Evolutionary conservation across 768 basidiomycete species (phyloP), one percentile per base, ranked within the genome.

Genomic region (Boletales sp.): DNA sequence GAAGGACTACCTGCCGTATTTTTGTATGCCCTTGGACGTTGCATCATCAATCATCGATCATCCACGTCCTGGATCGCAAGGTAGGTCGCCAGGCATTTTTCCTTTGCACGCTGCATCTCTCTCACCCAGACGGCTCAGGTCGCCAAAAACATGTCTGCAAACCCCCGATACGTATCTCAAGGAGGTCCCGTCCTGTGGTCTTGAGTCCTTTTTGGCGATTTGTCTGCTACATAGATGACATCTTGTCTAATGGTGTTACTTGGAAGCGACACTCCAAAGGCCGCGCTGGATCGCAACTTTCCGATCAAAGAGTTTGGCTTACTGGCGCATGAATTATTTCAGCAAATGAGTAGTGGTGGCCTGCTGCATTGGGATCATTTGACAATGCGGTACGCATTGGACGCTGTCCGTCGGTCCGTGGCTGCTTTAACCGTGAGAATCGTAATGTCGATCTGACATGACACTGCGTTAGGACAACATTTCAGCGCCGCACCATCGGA

Each of bases 311-410:
- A 36, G 15, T 45, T 45, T 35, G 44, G 34, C 28, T 30, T 46
- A 15, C 30, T 50, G 44, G 38, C 44, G 4, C 43, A 25, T 25
- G 44, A 45, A 39, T 21, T 50, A 8, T 50, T 45, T 25, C 39
- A 45, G 32, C 32, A 50, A 31, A 45, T 45, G 49, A 36, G 49
- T 13, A 30, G 30, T 3, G 49, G 49, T 25, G 49, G 49, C 12
- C n/a, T 10, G 21, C 32, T 49, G 6, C 49, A 39, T 12, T 49
- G 36, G 49, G 42, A 44, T 14, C 31, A 38, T 33, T 25, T 37
- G 19, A 44, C 42, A 5, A 44, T 44, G 42, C 37, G 49, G 8
- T 49, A 44, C 33, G 18, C 49, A 4, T 39, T 44, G n/a, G 42
- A 44, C 10, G 42, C 42, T 34, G 32, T 34, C 30, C 32, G 42